Evolutionary conservation across 306 rosid species (phyloP), one percentile per base, ranked within the genome.

Genomic region (Styphnolobium japonicum): DNA sequence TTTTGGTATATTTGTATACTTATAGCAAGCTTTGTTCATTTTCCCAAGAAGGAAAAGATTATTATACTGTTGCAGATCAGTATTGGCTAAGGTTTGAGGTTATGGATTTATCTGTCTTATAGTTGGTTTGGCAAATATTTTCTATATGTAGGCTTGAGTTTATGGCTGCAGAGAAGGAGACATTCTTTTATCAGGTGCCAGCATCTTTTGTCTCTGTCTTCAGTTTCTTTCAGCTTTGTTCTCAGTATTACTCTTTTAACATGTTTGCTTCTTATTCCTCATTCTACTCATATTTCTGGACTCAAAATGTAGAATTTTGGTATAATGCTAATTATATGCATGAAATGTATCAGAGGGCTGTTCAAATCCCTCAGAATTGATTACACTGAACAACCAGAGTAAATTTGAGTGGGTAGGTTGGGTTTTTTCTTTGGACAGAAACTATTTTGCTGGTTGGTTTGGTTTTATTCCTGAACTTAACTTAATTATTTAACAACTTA

Each of bases 111-210:
- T n/a, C 21, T 25, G 48, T 65, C 75, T 72, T 42, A 29, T 46
- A 34, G 49, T 73, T 83, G 58, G 67, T 69, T 80, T 81, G 52
- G 64, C 19, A 65, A 34, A 56, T 60, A 2, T 65, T 75, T 70
- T 80, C 76, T 67, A n/a, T 43, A 36, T 86, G 88, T 60, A 94
- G 98, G 98, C 92, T 90, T 68, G 97, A 94, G 80, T 87, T 89
- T 82, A 79, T 84, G 9, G 79, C 87, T 75, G 84, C 82, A 68
- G 97, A 92, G 86, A 94, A 85, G 87, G 97, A 89, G 66, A 64
- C 84, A n/a, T 90, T 92, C 84, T 92, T 94, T 87, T 79, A 86
- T 89, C 93, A 89, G 98, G 98, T 94, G 74, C 63, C 18, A 6
- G 37, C 67, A 61, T 62, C 22, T 15, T 73, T 37, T 82, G 25